Percentiles rank a stretch among this genome's conserved stretches.
Evolutionary conservation across 2,329 filamentous ascomycete species (phyloP).

Genomic region (Cercospora berteroae): DNA sequence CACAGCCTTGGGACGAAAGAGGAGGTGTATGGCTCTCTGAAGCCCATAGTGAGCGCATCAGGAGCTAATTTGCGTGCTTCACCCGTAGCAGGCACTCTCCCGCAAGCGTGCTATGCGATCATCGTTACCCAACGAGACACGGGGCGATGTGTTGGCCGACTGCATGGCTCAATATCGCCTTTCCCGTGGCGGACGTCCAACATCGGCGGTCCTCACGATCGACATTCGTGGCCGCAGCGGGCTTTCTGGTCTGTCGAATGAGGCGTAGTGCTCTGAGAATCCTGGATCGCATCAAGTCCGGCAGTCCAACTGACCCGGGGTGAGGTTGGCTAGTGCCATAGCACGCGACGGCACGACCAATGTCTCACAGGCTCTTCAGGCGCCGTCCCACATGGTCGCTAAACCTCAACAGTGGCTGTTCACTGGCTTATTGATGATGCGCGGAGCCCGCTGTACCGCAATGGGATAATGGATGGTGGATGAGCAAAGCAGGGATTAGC

Average conservation of each 20-base stretch:
- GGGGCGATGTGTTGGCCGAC: background rate
- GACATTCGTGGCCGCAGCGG: background rate
- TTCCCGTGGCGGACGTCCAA: background rate
- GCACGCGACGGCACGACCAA: constrained; percentile 6
- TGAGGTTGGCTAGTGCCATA: background rate
- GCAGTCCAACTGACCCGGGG: background rate
- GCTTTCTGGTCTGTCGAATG: background rate
- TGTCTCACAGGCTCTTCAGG: background rate
- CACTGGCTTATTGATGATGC: background rate
- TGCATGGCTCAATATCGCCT: constrained; percentile 8
- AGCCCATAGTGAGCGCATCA: background rate
- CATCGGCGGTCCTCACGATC: background rate
- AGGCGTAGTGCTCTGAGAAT: background rate
- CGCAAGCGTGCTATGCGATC: background rate
- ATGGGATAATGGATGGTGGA: constrained; percentile 3
- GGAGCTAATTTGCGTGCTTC: constrained; percentile 2
- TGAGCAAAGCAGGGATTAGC: background rate
- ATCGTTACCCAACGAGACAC: constrained; percentile 1
- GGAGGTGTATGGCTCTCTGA: background rate
- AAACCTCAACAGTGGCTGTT: background rate
- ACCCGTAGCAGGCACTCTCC: background rate
- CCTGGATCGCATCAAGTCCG: constrained; percentile 7
- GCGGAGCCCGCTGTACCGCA: background rate
- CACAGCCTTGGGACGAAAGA: background rate
- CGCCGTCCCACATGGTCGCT: background rate